Percentiles rank a stretch among this genome's conserved stretches.
Evolutionary conservation across 1,284 basidiomycete genomes (phyloP).

Genomic region (Ceratobasidium sp.): DNA sequence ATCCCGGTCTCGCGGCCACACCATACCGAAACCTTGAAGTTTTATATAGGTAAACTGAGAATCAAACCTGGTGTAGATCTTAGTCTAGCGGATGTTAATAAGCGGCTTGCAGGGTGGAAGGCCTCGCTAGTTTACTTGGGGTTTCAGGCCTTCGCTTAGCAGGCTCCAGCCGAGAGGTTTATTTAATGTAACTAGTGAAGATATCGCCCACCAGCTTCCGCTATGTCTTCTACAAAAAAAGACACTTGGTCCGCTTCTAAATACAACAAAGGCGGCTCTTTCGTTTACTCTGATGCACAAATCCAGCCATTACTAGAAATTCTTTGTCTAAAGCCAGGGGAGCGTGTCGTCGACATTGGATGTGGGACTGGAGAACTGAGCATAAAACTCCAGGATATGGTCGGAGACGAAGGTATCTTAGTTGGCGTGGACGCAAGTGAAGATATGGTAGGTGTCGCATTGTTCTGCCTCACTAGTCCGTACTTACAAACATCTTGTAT

Average conservation of each 20-base stretch:
- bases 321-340: constrained; percentile 67
- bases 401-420: constrained; percentile 63
- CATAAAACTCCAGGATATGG: constrained; percentile 59
- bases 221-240: neutral
- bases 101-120: too few relatives aligned
- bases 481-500: neutral
- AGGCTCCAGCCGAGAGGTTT: too few relatives aligned
- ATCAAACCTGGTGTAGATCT: too few relatives aligned
- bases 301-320: constrained; percentile 68
- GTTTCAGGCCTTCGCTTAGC: too few relatives aligned
- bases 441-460: constrained; percentile 71
- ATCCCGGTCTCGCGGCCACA: too few relatives aligned
- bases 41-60: too few relatives aligned
- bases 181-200: too few relatives aligned
- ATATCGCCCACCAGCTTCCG: too few relatives aligned
- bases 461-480: too few relatives aligned
- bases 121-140: too few relatives aligned
- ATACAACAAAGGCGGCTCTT: constrained; percentile 68
- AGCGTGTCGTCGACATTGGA: constrained; percentile 78
- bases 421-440: constrained; percentile 74
- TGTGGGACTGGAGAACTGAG: constrained; percentile 85
- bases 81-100: too few relatives aligned
- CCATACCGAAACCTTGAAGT: too few relatives aligned
- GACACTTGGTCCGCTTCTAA: constrained; percentile 59
- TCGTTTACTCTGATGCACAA: constrained; percentile 75